A percentile compares a stretch with the other conserved stretches of the same genome.
phyloP scores from a whole-genome alignment of 2,329 filamentous ascomycete species.

The Alternaria arborescens region DNA sequence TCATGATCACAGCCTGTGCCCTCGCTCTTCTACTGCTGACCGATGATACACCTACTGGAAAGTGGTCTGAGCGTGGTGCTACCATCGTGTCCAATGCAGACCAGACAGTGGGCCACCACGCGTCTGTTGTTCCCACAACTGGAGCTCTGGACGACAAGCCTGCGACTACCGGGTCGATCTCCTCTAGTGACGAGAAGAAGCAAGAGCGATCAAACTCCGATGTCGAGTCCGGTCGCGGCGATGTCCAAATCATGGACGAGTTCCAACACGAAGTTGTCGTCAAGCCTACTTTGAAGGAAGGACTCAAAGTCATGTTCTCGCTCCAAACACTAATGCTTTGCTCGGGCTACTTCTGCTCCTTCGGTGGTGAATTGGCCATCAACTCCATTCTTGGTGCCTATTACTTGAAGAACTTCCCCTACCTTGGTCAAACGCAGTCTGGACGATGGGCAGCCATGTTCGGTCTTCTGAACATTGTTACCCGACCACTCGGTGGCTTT shows the following conservation, averaged over 20 bases:
- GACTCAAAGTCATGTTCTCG: constrained; percentile 69
- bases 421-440: constrained; percentile 62
- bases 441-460: constrained; percentile 76
- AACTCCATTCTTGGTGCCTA: constrained; percentile 69
- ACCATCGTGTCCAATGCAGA: constrained; percentile 62
- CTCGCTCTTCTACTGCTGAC: constrained; percentile 76
- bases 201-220: constrained; percentile 30
- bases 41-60: constrained; percentile 82
- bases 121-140: constrained; percentile 60
- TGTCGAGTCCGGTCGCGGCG: constrained; percentile 59
- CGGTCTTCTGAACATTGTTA: constrained; percentile 75
- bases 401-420: constrained; percentile 65
- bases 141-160: constrained; percentile 59
- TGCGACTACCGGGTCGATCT: constrained; percentile 43
- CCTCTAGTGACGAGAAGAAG: constrained; percentile 53
- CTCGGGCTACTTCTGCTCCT: constrained; percentile 67
- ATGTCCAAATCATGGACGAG: constrained; percentile 63
- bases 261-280: constrained; percentile 68
- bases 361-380: constrained; percentile 68
- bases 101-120: constrained; percentile 58
- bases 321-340: constrained; percentile 63
- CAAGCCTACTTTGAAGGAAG: constrained; percentile 69
- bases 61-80: constrained; percentile 76
- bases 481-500: constrained; percentile 72
- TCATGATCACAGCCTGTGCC: constrained; percentile 73